Evolutionary conservation across 1,284 basidiomycete species (phyloP), one percentile per base, ranked within the genome.

Genomic region (Rhodotorula sp.): DNA sequence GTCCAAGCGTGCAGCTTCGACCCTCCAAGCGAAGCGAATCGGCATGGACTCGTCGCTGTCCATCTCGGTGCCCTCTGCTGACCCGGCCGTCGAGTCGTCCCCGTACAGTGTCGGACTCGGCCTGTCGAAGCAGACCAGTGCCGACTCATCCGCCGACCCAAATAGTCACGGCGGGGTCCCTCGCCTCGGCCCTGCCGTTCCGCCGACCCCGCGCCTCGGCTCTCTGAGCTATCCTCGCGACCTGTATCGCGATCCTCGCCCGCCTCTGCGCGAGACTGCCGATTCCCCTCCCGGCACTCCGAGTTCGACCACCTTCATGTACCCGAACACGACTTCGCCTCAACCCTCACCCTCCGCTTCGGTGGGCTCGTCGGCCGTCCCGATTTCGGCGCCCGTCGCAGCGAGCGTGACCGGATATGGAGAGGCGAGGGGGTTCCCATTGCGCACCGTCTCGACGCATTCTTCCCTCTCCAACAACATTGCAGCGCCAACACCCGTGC

Each of bases 311-410:
- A 15, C 17, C 14, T 54, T 57, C 26, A 37, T 26, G 7, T 60
- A 60, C 51, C 22, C 12, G 14, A 65, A 65, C 42, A 65, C 64
- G 10, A 65, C 64, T 4, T 65, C 64, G 3, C 64, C 64, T 26
- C 51, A 64, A 6, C 59, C 55, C 14, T 65, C 62, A 1, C 62
- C 53, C 1, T 37, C 46, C 22, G 46, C 68, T 18, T 51, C 63
- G 30, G 33, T 51, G 10, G n/a, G 58, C 2, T 24, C 61, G 4
- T 24, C 48, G 24, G 37, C 48, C 7, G 49, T 26, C 20, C 65
- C 33, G 49, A 24, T n/a, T 24, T 42, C 10, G 37, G 37, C 37
- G 37, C 37, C 37, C 10, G 12, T 24, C 20, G 49, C 49, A 2
- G 24, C 22, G 12, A n/a, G n/a, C 8, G 24, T 10, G 4, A 10